Evolutionary conservation across 495 filamentous ascomycete species (phyloP), one percentile per base, ranked within the genome.

Genomic region (Penicillium roqueforti): DNA sequence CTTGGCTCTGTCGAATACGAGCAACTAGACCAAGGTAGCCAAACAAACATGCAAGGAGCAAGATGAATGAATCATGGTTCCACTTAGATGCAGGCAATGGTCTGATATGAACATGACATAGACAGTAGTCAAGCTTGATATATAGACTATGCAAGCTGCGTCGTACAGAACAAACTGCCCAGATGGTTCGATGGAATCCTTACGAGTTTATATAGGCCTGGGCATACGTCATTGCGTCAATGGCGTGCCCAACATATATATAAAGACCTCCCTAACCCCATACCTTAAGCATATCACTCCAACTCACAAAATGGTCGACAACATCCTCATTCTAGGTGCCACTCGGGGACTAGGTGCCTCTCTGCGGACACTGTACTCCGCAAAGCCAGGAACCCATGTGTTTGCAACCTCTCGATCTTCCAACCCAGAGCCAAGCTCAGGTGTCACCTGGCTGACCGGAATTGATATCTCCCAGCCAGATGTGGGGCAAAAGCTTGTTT

Each of bases 281-380:
- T 36, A 3, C 6, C 14, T 36, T 36, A 3, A 31, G 3, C 28
- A 36, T 36, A 6, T 16, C 7, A 16, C 6, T 1, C 6, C 32
- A 36, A 8, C 14, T 18, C 19, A 16, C 28, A 60, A 36, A 11
- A 74, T 74, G 71, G 58, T 39, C 47, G 64, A 62, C 16, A 68
- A 67, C 19, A 67, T 87, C 40, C 77, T 89, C 16, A 79, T 90
- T 28, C 64, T 90, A 40, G 86, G 87, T 29, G 85, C 81, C 4
- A 87, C 83, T 10, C 75, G 85, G 34, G 86, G 85, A 18, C 72
- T 90, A 0, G 87, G 87, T 1, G 79, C 80, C 36, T 74, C 81
- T 14, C 77, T 90, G 20, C 74, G 74, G 16, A 76, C 77, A 29
- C 65, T 77, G 54, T 90, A 89, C 63, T 76, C 78, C 47, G 65